phyloP scores from a whole-genome alignment of 176 grass and related monocot species.

The Rhipidocladum racemiflorum region DNA sequence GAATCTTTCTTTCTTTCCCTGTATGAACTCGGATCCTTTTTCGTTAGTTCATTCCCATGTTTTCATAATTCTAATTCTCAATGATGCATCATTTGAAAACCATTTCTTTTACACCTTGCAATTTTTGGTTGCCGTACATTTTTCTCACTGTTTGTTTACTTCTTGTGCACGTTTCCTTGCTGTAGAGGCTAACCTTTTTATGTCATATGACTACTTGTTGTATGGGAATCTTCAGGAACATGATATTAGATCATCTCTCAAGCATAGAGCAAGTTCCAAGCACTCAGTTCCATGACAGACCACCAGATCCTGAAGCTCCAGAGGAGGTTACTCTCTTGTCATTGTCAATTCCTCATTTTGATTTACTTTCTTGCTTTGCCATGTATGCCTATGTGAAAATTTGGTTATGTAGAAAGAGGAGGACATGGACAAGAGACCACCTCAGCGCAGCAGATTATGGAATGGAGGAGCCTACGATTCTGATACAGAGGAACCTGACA shows the following conservation, averaged over 20 bases:
- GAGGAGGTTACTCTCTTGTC: constrained; percentile 50
- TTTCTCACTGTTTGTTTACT: not conserved
- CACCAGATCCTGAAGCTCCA: constrained; percentile 64
- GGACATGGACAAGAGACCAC: constrained; percentile 61
- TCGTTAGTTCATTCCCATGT: not conserved
- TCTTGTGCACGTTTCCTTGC: constrained; percentile 2
- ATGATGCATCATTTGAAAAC: not conserved
- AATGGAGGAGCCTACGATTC: constrained; percentile 66
- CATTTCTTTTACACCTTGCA: not conserved
- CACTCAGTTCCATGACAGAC: constrained; percentile 74
- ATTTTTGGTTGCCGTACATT: not conserved
- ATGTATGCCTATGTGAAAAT: constrained; percentile 32
- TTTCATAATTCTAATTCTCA: constrained; percentile 10
- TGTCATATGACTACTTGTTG: not conserved
- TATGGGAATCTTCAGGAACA: constrained; percentile 47
- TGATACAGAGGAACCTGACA: constrained; percentile 67
- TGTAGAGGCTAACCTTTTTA: not conserved
- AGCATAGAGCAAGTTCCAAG: constrained; percentile 74
- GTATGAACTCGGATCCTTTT: not conserved
- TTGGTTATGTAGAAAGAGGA: constrained; percentile 55
- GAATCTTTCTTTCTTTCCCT: not conserved
- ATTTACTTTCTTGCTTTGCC: constrained; percentile 16
- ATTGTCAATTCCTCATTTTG: not conserved
- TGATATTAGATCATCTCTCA: constrained; percentile 73
- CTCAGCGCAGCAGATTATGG: constrained; percentile 64